These are phyloP conservation scores for Aureobasidium sp. DNA, from an alignment of 2,329 filamentous ascomycete species.

Conservation along the genomic window DNA sequence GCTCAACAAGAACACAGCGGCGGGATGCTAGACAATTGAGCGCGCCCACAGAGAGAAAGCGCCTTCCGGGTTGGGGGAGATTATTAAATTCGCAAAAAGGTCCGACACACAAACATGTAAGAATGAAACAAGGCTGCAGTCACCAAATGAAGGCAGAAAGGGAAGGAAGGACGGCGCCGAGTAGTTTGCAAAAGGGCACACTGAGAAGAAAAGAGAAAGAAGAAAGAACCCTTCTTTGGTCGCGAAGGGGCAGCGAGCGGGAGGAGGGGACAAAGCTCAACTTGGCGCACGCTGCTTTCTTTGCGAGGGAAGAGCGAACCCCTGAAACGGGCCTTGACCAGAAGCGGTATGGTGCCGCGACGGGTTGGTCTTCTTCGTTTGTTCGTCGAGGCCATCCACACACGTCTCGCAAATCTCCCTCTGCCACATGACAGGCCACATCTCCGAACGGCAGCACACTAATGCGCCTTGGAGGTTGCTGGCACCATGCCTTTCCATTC, in stretches of 20 bases:
- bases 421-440: constrained; percentile 3
- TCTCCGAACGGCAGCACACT: neutral
- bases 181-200: neutral
- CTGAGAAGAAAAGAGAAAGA: constrained; percentile 10
- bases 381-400: neutral
- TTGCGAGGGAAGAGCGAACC: neutral
- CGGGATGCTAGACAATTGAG: neutral
- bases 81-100: constrained; percentile 7
- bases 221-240: neutral
- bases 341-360: too few relatives aligned
- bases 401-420: constrained; percentile 1
- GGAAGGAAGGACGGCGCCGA: constrained; percentile 10
- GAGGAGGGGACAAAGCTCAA: constrained; percentile 6
- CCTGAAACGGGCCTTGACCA: neutral
- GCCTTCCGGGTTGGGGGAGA: constrained; percentile 2
- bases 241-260: neutral
- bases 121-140: constrained; percentile 14
- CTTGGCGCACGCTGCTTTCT: neutral
- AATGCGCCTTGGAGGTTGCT: neutral
- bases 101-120: constrained; percentile 6
- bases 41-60: neutral
- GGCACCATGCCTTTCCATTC: neutral
- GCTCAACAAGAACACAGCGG: constrained; percentile 12
- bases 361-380: neutral
- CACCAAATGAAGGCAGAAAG: constrained; percentile 13